Conservation (phyloP, 2,329 filamentous ascomycete genomes). For the Blastomyces parvus region DNA sequence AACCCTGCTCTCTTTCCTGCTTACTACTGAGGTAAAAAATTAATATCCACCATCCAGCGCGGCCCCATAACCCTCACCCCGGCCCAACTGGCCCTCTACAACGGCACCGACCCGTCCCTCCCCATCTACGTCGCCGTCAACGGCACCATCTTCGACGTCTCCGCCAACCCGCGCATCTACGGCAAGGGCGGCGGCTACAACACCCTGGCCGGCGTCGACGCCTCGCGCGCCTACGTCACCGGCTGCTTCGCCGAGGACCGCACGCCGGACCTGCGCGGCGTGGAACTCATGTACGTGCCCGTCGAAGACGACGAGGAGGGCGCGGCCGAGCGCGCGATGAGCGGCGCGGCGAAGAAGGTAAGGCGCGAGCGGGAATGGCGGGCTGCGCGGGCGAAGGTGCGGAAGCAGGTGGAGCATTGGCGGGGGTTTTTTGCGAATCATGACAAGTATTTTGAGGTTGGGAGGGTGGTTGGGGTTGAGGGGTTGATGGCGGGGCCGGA, state of each 20-base stretch:
- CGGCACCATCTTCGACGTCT: conserved; percentile 57
- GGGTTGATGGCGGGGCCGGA: conserved; percentile 38
- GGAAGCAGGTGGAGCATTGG: conserved; percentile 68
- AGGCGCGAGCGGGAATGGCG: conserved; percentile 54
- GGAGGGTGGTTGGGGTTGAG: conserved; percentile 57
- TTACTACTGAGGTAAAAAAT: too few relatives aligned
- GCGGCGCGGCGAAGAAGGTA: conserved; percentile 38
- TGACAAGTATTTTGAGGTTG: conserved; percentile 72
- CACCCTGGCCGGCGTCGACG: conserved; percentile 79
- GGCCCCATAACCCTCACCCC: conserved; percentile 63
- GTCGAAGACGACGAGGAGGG: conserved; percentile 51
- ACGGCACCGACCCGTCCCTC: conserved; percentile 63
- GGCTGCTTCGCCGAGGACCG: conserved; percentile 84
- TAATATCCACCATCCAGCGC: conserved; percentile 27
- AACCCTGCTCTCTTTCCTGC: background rate
- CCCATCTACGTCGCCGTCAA: conserved; percentile 86
- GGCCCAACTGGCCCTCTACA: conserved; percentile 60
- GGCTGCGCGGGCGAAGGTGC: conserved; percentile 55
- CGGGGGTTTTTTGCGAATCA: conserved; percentile 69
- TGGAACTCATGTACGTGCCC: conserved; percentile 72
- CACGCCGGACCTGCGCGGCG: conserved; percentile 73
- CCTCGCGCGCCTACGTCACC: conserved; percentile 79
- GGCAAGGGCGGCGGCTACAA: conserved; percentile 78
- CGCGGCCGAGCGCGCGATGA: conserved; percentile 24
- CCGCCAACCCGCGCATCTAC: conserved; percentile 49